phyloP scores from a whole-genome alignment of 2,329 filamentous ascomycete species.

The Sarocladiaceae sp. region DNA sequence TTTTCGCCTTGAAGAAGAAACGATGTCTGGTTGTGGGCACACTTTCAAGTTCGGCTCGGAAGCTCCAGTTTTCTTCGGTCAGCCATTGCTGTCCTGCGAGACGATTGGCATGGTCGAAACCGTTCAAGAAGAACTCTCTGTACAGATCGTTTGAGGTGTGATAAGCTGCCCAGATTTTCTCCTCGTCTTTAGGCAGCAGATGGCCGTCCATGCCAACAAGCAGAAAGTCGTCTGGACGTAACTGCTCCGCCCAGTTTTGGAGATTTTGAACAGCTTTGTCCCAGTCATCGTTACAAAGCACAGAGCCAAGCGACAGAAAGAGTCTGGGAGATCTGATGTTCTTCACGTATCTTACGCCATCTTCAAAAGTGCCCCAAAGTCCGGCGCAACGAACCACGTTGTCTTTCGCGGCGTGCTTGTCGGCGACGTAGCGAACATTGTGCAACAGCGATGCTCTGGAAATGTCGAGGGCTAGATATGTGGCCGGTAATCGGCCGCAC shows the following conservation, averaged over 20 bases:
- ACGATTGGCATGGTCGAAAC: constrained; percentile 32
- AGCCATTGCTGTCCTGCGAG: constrained; percentile 30
- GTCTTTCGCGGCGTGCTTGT: constrained; percentile 20
- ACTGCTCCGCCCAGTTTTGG: constrained; percentile 29
- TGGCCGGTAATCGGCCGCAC: constrained; percentile 20
- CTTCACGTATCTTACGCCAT: constrained; percentile 28
- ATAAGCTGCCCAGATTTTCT: constrained; percentile 37
- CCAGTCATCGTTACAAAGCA: constrained; percentile 38
- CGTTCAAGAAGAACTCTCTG: constrained; percentile 32
- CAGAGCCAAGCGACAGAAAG: constrained; percentile 37
- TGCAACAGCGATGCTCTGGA: constrained; percentile 29
- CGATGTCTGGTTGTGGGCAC: constrained; percentile 33
- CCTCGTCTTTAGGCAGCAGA: constrained; percentile 23
- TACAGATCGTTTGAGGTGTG: constrained; percentile 32
- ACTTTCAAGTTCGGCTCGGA: constrained; percentile 30
- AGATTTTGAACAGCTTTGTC: constrained; percentile 28
- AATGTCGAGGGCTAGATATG: constrained; percentile 37
- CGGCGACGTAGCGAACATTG: constrained; percentile 28
- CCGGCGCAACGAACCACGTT: constrained; percentile 29
- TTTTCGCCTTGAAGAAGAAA: constrained; percentile 33
- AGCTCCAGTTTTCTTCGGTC: constrained; percentile 32
- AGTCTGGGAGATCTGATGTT: constrained; percentile 26
- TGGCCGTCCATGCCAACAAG: constrained; percentile 39
- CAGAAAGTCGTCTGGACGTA: constrained; percentile 30
- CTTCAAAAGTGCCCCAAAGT: constrained; percentile 35